Conservation (phyloP, 1,284 basidiomycete genomes). For the Testicularia cyperi region DNA sequence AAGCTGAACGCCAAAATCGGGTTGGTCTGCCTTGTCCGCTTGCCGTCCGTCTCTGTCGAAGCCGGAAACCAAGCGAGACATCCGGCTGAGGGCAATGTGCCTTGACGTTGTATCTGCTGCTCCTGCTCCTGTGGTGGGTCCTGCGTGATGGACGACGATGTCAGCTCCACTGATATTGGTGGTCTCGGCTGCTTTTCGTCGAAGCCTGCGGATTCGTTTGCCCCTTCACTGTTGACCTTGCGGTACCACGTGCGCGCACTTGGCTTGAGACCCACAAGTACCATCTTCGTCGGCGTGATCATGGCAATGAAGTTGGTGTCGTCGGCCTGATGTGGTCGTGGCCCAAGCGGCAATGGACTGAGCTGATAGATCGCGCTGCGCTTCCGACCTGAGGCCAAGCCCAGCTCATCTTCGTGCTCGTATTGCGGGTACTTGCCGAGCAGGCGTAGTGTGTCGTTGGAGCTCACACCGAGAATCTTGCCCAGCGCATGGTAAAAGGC, state of each 20-base stretch:
- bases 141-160: too few relatives aligned
- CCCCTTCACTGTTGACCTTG: slow-evolving; percentile 13
- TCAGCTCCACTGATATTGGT: too few relatives aligned
- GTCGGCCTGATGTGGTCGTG: slow-evolving; percentile 75
- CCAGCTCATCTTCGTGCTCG: slow-evolving; percentile 28
- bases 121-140: too few relatives aligned
- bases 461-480: slow-evolving; percentile 91
- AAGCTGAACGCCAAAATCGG: slow-evolving; percentile 52
- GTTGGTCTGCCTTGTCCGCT: slow-evolving; percentile 30
- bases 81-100: slow-evolving; percentile 13
- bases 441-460: slow-evolving; percentile 89
- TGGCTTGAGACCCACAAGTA: slow-evolving; percentile 90
- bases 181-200: too few relatives aligned
- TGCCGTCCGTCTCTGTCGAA: slow-evolving; percentile 27
- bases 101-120: too few relatives aligned
- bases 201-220: too few relatives aligned
- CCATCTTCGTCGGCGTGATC: slow-evolving; percentile 84
- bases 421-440: slow-evolving; percentile 74
- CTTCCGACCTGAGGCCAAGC: slow-evolving; percentile 15
- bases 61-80: slow-evolving; percentile 53
- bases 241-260: slow-evolving; percentile 82
- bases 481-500: slow-evolving; percentile 95
- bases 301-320: slow-evolving; percentile 81
- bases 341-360: slow-evolving; percentile 79
- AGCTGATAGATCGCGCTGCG: slow-evolving; percentile 71